Conservation (phyloP, 148 eudicot genomes). For the Hydrangea macrophylla region DNA sequence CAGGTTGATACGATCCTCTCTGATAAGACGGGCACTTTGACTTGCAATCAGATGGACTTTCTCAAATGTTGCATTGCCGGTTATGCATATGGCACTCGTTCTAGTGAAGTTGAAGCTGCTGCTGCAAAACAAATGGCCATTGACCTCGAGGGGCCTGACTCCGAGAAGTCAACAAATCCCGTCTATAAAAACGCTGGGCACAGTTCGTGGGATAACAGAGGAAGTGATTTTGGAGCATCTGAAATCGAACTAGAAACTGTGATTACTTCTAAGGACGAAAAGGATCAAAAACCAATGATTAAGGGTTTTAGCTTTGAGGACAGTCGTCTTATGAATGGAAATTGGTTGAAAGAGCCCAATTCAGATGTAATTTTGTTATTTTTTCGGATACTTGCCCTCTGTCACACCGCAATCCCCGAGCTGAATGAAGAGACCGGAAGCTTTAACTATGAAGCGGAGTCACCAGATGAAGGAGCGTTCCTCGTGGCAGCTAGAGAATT, state of each 20-base stretch:
- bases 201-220: background rate
- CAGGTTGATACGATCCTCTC: conserved; percentile 96
- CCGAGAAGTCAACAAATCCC: conserved; percentile 17
- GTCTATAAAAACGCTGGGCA: conserved; percentile 8
- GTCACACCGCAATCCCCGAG: conserved; percentile 89
- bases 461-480: conserved; percentile 86
- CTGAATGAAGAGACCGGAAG: conserved; percentile 51
- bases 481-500: conserved; percentile 85
- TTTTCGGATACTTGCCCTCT: conserved; percentile 70
- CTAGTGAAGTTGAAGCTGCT: conserved; percentile 94
- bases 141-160: conserved; percentile 50
- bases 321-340: conserved; percentile 54
- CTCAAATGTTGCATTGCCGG: conserved; percentile 94
- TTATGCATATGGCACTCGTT: conserved; percentile 61
- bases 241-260: conserved; percentile 54
- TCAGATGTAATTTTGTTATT: conserved; percentile 43
- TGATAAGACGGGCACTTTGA: conserved; percentile 96
- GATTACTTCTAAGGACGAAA: conserved; percentile 44
- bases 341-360: conserved; percentile 63
- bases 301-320: conserved; percentile 80
- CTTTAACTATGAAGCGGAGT: conserved; percentile 74
- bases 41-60: conserved; percentile 97
- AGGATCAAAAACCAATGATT: conserved; percentile 28
- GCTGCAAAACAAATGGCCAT: conserved; percentile 86
- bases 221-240: conserved; percentile 7